phyloP scores from a whole-genome alignment of 1,139 yeast species.

The Casaregolazyma lundiana region DNA sequence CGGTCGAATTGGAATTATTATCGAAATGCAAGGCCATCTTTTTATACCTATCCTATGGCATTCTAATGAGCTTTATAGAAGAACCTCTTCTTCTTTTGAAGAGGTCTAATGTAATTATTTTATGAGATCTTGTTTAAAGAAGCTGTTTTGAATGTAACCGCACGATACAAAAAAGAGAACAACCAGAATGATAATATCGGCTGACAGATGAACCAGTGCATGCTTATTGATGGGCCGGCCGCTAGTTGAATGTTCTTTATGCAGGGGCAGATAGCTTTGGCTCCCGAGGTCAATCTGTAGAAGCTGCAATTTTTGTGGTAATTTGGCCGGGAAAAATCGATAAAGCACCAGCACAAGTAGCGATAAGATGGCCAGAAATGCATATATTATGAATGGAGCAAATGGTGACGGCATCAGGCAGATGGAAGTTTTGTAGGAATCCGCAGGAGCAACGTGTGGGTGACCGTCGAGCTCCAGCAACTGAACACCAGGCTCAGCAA shows the following conservation, averaged over 20 bases:
- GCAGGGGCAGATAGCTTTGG: slow-evolving; percentile 5
- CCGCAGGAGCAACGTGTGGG: slow-evolving; percentile 13
- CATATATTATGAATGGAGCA: slow-evolving; percentile 37
- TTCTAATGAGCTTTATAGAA: not conserved
- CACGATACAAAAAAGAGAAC: not conserved
- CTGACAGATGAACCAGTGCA: not conserved
- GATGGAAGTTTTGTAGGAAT: slow-evolving; percentile 46
- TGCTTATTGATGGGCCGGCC: not conserved
- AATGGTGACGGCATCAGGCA: slow-evolving; percentile 75
- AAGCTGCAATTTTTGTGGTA: slow-evolving; percentile 1
- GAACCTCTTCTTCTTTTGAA: too few relatives aligned
- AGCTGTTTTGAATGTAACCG: not conserved
- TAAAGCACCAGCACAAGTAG: slow-evolving; percentile 15
- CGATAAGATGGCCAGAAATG: slow-evolving; percentile 22
- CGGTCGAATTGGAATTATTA: slow-evolving; percentile 1
- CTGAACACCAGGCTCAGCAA: slow-evolving; percentile 78
- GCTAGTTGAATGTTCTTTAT: slow-evolving; percentile 3
- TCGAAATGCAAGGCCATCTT: not conserved
- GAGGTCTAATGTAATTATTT: too few relatives aligned
- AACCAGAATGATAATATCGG: not conserved
- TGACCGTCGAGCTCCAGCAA: slow-evolving; percentile 52
- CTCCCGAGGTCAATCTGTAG: not conserved
- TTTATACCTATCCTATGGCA: slow-evolving; percentile 7
- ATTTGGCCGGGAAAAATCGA: slow-evolving; percentile 2
- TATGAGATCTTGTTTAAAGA: slow-evolving; percentile 2